phyloP scores from a whole-genome alignment of 768 basidiomycete genomes.

The Pleurotus djamor region DNA sequence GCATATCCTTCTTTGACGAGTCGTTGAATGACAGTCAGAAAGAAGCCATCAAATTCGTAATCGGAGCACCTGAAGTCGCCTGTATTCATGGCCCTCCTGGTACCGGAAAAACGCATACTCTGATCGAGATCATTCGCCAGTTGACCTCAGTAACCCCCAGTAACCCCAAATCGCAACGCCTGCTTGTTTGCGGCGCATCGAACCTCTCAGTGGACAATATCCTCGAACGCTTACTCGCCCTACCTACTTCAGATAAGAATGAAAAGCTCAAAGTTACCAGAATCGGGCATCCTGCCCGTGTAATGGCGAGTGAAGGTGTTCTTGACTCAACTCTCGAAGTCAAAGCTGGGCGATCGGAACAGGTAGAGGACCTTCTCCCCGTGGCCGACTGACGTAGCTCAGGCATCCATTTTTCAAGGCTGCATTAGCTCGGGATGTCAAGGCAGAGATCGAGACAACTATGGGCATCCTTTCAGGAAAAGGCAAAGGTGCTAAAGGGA shows the following conservation, averaged over 20 bases:
- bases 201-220: slow-evolving; percentile 97
- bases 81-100: slow-evolving; percentile 99
- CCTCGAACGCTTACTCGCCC: slow-evolving; percentile 74
- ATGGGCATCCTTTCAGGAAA: slow-evolving; percentile 67
- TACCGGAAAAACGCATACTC: slow-evolving; percentile 94
- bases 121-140: slow-evolving; percentile 92
- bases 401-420: slow-evolving; percentile 41
- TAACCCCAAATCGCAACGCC: slow-evolving; percentile 51
- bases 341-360: slow-evolving; percentile 68
- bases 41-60: slow-evolving; percentile 78
- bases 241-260: slow-evolving; percentile 50
- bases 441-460: slow-evolving; percentile 75
- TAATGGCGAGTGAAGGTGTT: slow-evolving; percentile 65
- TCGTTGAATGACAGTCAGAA: slow-evolving; percentile 83
- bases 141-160: slow-evolving; percentile 47
- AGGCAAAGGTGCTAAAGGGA: slow-evolving; percentile 70
- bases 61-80: slow-evolving; percentile 79
- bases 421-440: slow-evolving; percentile 84
- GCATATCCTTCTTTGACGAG: slow-evolving; percentile 69
- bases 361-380: slow-evolving; percentile 32
- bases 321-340: slow-evolving; percentile 71
- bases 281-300: slow-evolving; percentile 94
- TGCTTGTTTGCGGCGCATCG: slow-evolving; percentile 91
- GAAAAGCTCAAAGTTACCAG: slow-evolving; percentile 68
- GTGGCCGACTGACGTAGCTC: not conserved